A percentile compares a stretch with the other conserved stretches of the same genome.
These are phyloP conservation scores for Backusella liffmaniae DNA, from an alignment of 192 early-diverging fungal genomes.

Conservation along the genomic window DNA sequence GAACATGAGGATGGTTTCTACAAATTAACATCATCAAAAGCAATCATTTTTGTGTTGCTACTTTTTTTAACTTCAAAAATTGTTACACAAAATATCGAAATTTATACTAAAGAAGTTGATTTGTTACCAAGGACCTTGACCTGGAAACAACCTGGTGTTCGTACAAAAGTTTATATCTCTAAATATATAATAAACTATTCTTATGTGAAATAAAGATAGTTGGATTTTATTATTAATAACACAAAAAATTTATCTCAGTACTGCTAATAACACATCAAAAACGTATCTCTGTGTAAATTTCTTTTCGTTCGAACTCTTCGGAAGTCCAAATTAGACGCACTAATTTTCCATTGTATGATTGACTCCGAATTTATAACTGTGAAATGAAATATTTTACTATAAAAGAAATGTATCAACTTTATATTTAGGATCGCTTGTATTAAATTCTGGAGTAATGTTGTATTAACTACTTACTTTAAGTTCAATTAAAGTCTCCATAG, in stretches of 20 bases:
- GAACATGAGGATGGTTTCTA: slow-evolving; percentile 4
- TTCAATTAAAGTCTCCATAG: background rate
- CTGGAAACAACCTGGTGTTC: background rate
- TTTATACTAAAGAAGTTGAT: background rate
- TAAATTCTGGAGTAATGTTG: background rate
- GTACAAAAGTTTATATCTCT: background rate
- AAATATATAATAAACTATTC: background rate
- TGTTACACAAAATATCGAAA: background rate
- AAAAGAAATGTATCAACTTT: background rate
- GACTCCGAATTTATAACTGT: background rate
- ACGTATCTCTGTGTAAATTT: background rate
- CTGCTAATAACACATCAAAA: background rate
- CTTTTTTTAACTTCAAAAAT: background rate
- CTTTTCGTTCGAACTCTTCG: background rate
- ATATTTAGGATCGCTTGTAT: background rate
- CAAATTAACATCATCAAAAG: slow-evolving; percentile 6
- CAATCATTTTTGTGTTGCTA: slow-evolving; percentile 3
- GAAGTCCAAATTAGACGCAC: background rate
- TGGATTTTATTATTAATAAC: background rate
- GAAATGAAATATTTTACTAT: background rate
- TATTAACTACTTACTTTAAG: background rate
- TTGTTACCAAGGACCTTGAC: background rate
- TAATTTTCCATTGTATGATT: background rate
- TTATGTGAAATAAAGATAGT: background rate
- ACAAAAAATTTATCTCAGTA: background rate